Percentiles rank a stretch among this genome's conserved stretches.
Evolutionary conservation across 768 basidiomycete genomes (phyloP).

Genomic region (Crepidotus variabilis): DNA sequence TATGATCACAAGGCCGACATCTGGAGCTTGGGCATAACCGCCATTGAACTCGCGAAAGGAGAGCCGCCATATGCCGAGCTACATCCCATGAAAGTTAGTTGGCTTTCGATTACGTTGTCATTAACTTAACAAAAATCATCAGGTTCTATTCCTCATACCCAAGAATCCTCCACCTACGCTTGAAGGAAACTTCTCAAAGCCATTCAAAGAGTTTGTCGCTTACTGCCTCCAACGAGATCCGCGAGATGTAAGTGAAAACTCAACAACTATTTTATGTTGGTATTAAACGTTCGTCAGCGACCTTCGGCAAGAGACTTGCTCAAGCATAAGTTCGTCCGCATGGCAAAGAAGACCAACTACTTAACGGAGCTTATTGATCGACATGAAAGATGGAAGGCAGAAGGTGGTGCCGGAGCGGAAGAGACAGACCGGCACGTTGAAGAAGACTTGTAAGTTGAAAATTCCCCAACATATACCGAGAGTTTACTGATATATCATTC

Average conservation of each 20-base stretch:
- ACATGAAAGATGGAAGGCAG: conserved; percentile 89
- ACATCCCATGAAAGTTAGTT: conserved; percentile 94
- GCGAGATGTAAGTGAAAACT: conserved; percentile 60
- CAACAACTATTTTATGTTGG: conserved; percentile 10
- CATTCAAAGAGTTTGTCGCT: conserved; percentile 92
- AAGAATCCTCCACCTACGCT: conserved; percentile 93
- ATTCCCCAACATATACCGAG: not conserved
- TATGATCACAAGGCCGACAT: conserved; percentile 99
- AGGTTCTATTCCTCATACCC: conserved; percentile 97
- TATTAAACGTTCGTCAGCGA: conserved; percentile 47
- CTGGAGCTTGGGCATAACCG: conserved; percentile 97
- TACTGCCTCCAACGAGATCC: conserved; percentile 95
- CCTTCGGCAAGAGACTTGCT: conserved; percentile 93
- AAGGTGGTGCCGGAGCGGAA: conserved; percentile 74
- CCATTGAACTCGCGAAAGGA: conserved; percentile 95
- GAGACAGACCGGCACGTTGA: conserved; percentile 63
- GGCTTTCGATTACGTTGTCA: not conserved
- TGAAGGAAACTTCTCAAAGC: conserved; percentile 87
- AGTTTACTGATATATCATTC: conserved; percentile 1
- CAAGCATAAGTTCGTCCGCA: conserved; percentile 93
- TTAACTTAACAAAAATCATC: conserved; percentile 1
- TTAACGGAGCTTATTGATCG: conserved; percentile 95
- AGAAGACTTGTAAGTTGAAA: conserved; percentile 57
- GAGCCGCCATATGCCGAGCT: conserved; percentile 98
- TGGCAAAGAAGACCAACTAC: conserved; percentile 93